phyloP scores from a whole-genome alignment of 1,284 basidiomycete genomes.

The Puccinia horiana region DNA sequence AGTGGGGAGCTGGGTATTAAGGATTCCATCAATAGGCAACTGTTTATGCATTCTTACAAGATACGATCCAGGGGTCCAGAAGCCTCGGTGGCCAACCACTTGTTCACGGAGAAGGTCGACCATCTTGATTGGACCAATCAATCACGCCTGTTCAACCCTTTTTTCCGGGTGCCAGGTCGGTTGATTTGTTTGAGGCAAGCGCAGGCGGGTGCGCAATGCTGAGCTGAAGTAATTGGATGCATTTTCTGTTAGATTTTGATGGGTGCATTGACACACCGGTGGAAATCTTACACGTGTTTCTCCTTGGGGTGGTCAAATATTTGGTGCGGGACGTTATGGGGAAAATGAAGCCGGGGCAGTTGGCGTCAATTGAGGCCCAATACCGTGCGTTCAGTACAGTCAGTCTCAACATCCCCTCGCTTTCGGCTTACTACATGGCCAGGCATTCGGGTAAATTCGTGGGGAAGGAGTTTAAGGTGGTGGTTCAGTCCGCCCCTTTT shows the following conservation, averaged over 20 bases:
- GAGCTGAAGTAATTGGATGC: background rate
- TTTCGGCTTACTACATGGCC: background rate
- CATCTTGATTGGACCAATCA: background rate
- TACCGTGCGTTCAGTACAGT: background rate
- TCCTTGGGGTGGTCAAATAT: background rate
- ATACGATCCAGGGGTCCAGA: background rate
- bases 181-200: no score
- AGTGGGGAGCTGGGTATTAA: background rate
- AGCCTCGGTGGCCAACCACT: background rate
- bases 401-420: no score
- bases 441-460: background rate
- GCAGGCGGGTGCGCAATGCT: no score
- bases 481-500: background rate
- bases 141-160: background rate
- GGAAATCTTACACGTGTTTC: background rate
- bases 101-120: background rate
- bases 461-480: background rate
- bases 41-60: background rate
- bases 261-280: background rate
- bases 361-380: background rate
- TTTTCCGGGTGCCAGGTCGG: background rate
- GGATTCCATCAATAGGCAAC: background rate
- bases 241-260: background rate
- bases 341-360: background rate
- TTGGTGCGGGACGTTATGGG: background rate